phyloP scores from a whole-genome alignment of 176 grass and related monocot genomes.

The Cymbopogon citratus region DNA sequence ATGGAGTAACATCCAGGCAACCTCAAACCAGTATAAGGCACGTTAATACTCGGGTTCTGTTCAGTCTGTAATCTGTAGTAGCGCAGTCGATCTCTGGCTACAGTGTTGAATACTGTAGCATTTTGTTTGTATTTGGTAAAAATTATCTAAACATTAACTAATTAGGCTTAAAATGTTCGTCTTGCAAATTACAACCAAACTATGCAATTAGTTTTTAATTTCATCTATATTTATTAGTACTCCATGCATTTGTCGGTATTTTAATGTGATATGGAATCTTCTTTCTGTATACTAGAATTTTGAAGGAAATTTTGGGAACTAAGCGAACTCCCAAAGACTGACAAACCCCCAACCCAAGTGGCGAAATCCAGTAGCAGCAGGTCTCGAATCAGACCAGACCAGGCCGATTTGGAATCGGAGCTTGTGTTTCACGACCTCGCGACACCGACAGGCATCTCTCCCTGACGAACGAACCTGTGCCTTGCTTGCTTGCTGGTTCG shows the following conservation, averaged over 20 bases:
- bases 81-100: neutral
- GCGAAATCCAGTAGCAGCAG: neutral
- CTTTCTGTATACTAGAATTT: no score
- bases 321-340: neutral
- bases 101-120: no score
- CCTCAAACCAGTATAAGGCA: neutral
- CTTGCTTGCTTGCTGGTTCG: conserved; percentile 12
- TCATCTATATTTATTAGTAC: no score
- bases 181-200: no score
- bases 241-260: no score
- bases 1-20: neutral
- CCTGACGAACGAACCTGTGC: conserved; percentile 15
- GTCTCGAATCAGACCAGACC: neutral
- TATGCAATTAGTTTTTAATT: no score
- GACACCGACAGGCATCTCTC: conserved; percentile 30
- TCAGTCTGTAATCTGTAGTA: neutral
- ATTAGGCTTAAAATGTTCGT: no score
- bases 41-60: neutral
- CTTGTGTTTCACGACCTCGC: neutral
- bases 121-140: no score
- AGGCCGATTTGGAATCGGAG: neutral
- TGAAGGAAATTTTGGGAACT: no score
- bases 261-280: no score
- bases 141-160: no score
- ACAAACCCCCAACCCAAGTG: neutral